phyloP scores from a whole-genome alignment of 257 asterid genomes.

The Cynanchum wilfordii region DNA sequence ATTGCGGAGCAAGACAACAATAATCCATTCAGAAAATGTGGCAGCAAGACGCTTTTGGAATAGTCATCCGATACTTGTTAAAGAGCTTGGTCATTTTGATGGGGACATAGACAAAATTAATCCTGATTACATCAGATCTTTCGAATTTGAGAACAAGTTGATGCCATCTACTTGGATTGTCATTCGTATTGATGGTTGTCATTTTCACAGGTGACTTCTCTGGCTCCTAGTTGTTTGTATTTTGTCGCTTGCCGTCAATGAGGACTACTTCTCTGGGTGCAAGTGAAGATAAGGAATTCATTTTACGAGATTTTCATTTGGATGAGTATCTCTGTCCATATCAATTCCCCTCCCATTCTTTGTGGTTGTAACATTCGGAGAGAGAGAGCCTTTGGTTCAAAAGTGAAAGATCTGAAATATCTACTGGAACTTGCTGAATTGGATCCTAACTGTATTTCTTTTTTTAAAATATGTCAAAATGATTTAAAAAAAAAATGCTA shows the following conservation, averaged over 20 bases:
- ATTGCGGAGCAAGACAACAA: slow-evolving; percentile 41
- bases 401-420: background rate
- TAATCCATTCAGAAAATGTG: slow-evolving; percentile 53
- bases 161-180: slow-evolving; percentile 73
- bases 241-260: slow-evolving; percentile 4
- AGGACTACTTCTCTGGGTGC: background rate
- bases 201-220: slow-evolving; percentile 67
- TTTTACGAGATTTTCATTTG: background rate
- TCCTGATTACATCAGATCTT: slow-evolving; percentile 58
- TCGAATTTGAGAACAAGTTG: slow-evolving; percentile 52
- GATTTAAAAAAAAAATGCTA: background rate
- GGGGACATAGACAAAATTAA: slow-evolving; percentile 46
- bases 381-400: background rate
- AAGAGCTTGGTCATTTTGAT: slow-evolving; percentile 55
- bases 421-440: background rate
- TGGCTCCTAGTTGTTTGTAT: slow-evolving; percentile 1
- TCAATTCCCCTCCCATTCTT: background rate
- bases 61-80: slow-evolving; percentile 32
- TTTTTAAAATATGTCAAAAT: background rate
- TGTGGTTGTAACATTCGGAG: background rate
- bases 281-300: slow-evolving; percentile 1
- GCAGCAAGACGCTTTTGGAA: slow-evolving; percentile 79
- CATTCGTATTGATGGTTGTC: slow-evolving; percentile 87
- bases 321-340: background rate
- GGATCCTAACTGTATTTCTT: background rate